Conservation (phyloP, 257 asterid genomes). For the Solanum virginianum region DNA sequence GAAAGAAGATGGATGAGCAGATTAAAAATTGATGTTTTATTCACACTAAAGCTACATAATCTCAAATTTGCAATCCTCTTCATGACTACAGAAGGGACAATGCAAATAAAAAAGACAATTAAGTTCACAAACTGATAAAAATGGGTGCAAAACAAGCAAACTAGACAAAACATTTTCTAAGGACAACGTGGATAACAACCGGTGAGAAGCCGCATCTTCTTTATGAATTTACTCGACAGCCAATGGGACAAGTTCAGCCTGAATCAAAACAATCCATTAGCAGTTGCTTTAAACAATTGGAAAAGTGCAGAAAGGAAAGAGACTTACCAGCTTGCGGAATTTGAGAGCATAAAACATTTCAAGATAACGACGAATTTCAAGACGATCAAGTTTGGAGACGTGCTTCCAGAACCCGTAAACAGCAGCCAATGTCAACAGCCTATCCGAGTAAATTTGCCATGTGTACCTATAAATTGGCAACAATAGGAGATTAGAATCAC, state of each 20-base stretch:
- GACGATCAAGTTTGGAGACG: constrained; percentile 80
- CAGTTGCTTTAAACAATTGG: neutral
- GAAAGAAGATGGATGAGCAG: neutral
- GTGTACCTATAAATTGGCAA: constrained; percentile 43
- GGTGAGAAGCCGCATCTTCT: neutral
- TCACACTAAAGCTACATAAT: neutral
- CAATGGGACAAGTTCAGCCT: constrained; percentile 83
- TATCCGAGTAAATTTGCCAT: constrained; percentile 83
- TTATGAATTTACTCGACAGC: constrained; percentile 44
- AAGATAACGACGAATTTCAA: constrained; percentile 71
- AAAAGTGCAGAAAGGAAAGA: neutral
- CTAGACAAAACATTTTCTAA: neutral
- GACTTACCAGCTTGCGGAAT: constrained; percentile 66
- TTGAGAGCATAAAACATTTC: constrained; percentile 91
- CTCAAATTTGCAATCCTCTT: neutral
- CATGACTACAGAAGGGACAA: neutral
- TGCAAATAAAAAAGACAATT: neutral
- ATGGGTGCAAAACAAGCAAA: neutral
- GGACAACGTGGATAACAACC: neutral
- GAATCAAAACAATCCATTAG: neutral
- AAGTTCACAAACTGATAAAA: neutral
- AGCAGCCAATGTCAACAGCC: constrained; percentile 78
- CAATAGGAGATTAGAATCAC: neutral
- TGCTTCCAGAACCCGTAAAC: constrained; percentile 92
- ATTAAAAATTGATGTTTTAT: neutral